phyloP scores from a whole-genome alignment of 306 rosid genomes.

The Cucumis melo region DNA sequence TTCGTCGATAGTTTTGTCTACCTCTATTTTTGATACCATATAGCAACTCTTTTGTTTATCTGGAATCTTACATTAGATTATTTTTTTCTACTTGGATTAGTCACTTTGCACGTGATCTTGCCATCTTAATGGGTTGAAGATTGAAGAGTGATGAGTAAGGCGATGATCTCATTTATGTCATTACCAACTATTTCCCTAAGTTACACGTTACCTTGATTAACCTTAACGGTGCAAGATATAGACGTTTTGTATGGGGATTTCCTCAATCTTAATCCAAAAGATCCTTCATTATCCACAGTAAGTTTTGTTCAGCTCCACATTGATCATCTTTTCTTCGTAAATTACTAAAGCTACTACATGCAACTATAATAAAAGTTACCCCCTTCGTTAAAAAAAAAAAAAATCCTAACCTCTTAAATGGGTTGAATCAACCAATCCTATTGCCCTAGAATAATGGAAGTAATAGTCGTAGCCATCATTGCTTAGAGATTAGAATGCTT shows the following conservation, averaged over 20 bases:
- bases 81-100: not conserved
- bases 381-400: not conserved
- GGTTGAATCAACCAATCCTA: no score
- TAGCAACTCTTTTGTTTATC: not conserved
- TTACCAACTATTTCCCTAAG: not conserved
- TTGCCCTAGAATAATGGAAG: not conserved
- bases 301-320: not conserved
- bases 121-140: not conserved
- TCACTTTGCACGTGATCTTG: not conserved
- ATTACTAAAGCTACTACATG: not conserved
- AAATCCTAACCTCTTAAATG: not conserved
- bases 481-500: no score
- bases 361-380: no score
- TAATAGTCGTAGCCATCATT: not conserved
- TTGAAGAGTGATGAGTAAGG: not conserved
- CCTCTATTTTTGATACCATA: not conserved
- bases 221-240: conserved; percentile 58
- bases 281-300: conserved; percentile 60
- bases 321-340: not conserved
- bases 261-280: conserved; percentile 46
- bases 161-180: no score
- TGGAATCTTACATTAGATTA: not conserved
- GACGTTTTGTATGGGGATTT: conserved; percentile 70
- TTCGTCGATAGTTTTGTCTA: not conserved
- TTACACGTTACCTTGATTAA: not conserved